Conservation (phyloP, 2,329 filamentous ascomycete species). For the Arthrobotrys sinensis region DNA sequence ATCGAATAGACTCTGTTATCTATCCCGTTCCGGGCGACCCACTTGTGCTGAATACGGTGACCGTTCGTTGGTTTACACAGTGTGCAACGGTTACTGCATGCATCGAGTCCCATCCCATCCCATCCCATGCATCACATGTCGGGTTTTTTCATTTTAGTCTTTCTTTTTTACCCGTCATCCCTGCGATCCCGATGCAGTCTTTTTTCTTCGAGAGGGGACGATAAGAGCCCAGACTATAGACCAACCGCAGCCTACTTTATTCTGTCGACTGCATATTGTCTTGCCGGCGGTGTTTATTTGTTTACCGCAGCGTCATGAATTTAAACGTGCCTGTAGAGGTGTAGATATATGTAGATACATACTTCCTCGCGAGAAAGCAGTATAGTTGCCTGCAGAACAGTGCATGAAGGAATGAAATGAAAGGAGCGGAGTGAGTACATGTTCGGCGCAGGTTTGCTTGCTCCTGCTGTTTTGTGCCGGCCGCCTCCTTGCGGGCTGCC, state of each 20-base stretch:
- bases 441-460: slow-evolving; percentile 13
- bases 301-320: background rate
- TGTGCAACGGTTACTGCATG: slow-evolving; percentile 25
- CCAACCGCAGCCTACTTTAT: too few species aligned
- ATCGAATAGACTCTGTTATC: slow-evolving; percentile 7
- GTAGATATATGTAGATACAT: too few species aligned
- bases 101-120: slow-evolving; percentile 29
- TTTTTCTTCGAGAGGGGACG: too few species aligned
- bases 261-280: too few species aligned
- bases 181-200: background rate
- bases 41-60: slow-evolving; percentile 17
- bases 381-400: background rate
- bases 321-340: background rate
- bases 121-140: slow-evolving; percentile 13
- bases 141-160: background rate
- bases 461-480: slow-evolving; percentile 13
- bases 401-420: slow-evolving; percentile 7
- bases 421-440: background rate
- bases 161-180: slow-evolving; percentile 12
- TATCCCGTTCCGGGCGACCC: slow-evolving; percentile 38
- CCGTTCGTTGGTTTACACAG: slow-evolving; percentile 3
- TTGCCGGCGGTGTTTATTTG: too few species aligned
- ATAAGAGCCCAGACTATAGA: too few species aligned
- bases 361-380: background rate
- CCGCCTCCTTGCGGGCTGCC: background rate